Base-by-base conservation (phyloP, 2,329 filamentous ascomycete species). In the Teratosphaeria pseudoeucalypti region DNA sequence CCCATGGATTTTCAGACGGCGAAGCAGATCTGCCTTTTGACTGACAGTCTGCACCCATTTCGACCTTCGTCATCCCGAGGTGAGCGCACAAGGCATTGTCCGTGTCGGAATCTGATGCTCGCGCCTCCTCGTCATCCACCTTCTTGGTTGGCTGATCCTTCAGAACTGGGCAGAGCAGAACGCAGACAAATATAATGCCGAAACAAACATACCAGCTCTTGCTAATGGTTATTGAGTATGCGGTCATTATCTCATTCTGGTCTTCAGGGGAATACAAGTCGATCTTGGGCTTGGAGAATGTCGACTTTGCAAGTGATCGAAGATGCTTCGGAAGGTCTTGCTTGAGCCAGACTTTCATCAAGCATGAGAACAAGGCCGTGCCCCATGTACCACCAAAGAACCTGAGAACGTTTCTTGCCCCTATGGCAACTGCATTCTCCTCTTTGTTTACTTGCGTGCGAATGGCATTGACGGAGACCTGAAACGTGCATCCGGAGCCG, bases 381-480 rank as follows among this genome's bases (percentile, higher is more conserved):
- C 64, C 65, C 12, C 66, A 52, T 1, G 65, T 59, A 16, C 66
- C 66, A 11, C 66, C 66, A 14, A 66, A 57, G 53, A 61, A 65
- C 19, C 65, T 61, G 10, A 67, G 57, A 10, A 66, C 59, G 57
- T 67, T 68, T 32, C 65, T 56, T 16, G 63, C 60, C 26, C 65
- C 63, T 12, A 65, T 59, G 1, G 65, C 63, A 2, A 64, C 58
- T 16, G 64, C 65, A 23, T 60, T 59, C 3, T 61, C 59, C 6
- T 63, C 62, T 14, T 54, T 57, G 11, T 53, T 57, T 12, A 65
- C 65, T 55, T 68, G 62, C 19, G 58, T 59, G n/a, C 59, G 57
- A 34, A 68, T 62, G 1, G 62, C 64, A 27, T 63, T 60, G 58
- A 68, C 62, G 12, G 63, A 65, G 57, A 66, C 67, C 26, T 66